Conservation (phyloP, 164 flowering plant species). For the Sextonia rubra region DNA sequence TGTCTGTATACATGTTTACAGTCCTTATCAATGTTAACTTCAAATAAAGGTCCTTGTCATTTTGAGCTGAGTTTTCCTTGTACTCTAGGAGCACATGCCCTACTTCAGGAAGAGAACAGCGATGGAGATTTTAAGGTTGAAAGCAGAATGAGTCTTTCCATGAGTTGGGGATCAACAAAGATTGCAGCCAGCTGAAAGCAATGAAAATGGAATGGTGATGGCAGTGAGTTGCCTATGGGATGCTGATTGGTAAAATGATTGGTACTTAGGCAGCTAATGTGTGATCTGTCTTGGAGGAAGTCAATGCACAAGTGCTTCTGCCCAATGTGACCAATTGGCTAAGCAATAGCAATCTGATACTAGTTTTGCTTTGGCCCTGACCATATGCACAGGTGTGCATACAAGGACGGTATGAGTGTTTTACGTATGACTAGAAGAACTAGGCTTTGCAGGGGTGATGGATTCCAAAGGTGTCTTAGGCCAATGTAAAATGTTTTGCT, state of each 20-base stretch:
- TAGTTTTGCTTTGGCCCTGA: neutral
- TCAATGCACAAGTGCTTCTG: neutral
- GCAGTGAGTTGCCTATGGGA: neutral
- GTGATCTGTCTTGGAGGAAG: neutral
- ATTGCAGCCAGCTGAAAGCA: neutral
- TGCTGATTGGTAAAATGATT: neutral
- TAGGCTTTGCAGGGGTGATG: neutral
- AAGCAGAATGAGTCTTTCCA: constrained; percentile 42
- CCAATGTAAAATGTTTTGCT: no score
- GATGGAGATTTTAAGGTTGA: constrained; percentile 71
- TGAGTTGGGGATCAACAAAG: neutral
- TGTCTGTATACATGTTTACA: neutral
- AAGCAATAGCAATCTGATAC: neutral
- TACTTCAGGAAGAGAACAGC: constrained; percentile 82
- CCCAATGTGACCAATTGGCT: neutral
- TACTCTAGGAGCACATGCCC: constrained; percentile 75
- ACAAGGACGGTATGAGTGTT: no score
- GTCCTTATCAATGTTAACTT: no score
- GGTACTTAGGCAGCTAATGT: neutral
- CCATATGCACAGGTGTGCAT: neutral
- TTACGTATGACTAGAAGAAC: no score
- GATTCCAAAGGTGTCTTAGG: neutral
- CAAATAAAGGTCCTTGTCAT: neutral
- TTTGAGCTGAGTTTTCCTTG: neutral
- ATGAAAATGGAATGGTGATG: neutral